phyloP scores from a whole-genome alignment of 2,329 filamentous ascomycete genomes.

The Malbranchea zuffiana region DNA sequence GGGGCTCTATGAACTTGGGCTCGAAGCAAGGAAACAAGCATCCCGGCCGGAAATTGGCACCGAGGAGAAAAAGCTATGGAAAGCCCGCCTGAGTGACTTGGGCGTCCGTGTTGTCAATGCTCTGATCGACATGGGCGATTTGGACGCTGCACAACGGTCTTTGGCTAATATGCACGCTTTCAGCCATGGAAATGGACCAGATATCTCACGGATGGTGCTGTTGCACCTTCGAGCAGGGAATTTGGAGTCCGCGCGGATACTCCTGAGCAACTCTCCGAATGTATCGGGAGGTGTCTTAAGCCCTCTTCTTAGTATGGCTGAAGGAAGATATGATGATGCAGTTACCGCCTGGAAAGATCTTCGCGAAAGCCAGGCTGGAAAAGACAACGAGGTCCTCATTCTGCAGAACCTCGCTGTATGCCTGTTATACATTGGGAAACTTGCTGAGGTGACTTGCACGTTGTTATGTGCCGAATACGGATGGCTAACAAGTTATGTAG shows the following conservation, averaged over 20 bases:
- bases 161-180: conserved; percentile 47
- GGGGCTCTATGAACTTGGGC: conserved; percentile 77
- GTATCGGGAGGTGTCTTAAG: conserved; percentile 26
- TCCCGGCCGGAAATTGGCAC: conserved; percentile 41
- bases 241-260: conserved; percentile 51
- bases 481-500: conserved; percentile 27
- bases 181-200: conserved; percentile 22
- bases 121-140: conserved; percentile 61
- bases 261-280: conserved; percentile 31
- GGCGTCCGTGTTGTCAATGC: conserved; percentile 52
- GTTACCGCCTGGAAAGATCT: conserved; percentile 50
- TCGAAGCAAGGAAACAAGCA: conserved; percentile 59
- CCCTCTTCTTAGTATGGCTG: conserved; percentile 66
- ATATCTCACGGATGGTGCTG: conserved; percentile 43
- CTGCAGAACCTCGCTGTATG: conserved; percentile 76
- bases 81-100: conserved; percentile 58
- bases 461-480: conserved; percentile 2
- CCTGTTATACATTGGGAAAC: conserved; percentile 66
- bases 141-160: conserved; percentile 66
- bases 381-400: conserved; percentile 54
- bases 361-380: conserved; percentile 34
- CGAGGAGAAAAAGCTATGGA: conserved; percentile 57
- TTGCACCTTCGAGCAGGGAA: conserved; percentile 73
- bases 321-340: conserved; percentile 59
- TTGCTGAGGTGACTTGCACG: conserved; percentile 50